A percentile compares a stretch with the other conserved stretches of the same genome.
Evolutionary conservation across 805 yeast species (phyloP).

Genomic region (Candida chilensis): DNA sequence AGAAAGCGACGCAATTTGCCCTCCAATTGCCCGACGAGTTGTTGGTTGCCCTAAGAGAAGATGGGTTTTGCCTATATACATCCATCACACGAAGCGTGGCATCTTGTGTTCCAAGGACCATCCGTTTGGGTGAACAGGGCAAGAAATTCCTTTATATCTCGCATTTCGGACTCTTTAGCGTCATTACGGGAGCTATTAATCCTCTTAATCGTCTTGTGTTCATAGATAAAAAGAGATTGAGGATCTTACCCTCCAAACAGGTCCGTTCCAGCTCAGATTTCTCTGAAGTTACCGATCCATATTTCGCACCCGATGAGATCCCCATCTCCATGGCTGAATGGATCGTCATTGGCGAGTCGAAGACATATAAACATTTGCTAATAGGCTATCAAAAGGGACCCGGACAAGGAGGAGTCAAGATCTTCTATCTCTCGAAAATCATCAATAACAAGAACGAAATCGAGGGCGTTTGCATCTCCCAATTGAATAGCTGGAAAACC

Average conservation of each 20-base stretch:
- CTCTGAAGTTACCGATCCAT: conserved; percentile 2
- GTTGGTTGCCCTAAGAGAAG: not conserved
- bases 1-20: not conserved
- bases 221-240: conserved; percentile 1
- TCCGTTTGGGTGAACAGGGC: too few relatives aligned
- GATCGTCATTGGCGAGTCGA: conserved; percentile 7
- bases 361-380: conserved; percentile 7
- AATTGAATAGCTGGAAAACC: conserved; percentile 6
- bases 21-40: not conserved
- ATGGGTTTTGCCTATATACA: too few relatives aligned
- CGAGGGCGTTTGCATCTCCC: conserved; percentile 8
- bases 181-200: not conserved
- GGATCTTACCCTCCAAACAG: not conserved
- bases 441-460: conserved; percentile 2
- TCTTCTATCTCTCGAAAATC: conserved; percentile 23
- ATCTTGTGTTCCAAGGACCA: too few relatives aligned
- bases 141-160: conserved; percentile 1
- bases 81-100: too few relatives aligned
- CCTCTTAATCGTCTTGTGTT: too few relatives aligned
- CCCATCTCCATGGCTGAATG: conserved; percentile 21
- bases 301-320: conserved; percentile 11
- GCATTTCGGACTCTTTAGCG: not conserved
- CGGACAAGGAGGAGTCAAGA: conserved; percentile 8
- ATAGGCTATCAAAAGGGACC: conserved; percentile 2
- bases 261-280: not conserved